Evolutionary conservation across 106 monocot species (phyloP).

Genomic region (Dendrobium nobile): DNA sequence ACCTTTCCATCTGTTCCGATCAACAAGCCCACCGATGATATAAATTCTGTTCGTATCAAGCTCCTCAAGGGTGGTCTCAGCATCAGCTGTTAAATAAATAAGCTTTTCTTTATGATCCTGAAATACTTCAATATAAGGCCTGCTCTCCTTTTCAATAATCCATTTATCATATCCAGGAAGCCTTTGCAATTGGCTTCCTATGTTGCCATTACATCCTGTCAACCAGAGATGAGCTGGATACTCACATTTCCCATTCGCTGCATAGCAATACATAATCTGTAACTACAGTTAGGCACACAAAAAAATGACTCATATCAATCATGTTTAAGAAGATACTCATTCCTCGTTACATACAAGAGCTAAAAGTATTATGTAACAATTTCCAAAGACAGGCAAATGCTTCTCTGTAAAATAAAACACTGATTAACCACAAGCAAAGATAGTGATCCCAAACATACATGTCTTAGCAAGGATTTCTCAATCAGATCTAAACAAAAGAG

Average conservation of each 20-base stretch:
- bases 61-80: constrained; percentile 67
- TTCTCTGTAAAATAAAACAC: background rate
- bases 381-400: background rate
- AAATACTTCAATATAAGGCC: constrained; percentile 81
- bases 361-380: background rate
- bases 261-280: constrained; percentile 97
- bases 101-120: constrained; percentile 70
- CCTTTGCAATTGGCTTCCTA: constrained; percentile 53
- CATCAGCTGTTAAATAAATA: constrained; percentile 92
- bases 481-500: background rate
- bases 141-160: constrained; percentile 72
- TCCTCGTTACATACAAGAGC: background rate
- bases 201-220: constrained; percentile 83
- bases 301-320: background rate
- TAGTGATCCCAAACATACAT: background rate
- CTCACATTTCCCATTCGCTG: constrained; percentile 74
- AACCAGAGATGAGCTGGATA: constrained; percentile 83
- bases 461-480: background rate
- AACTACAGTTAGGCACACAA: constrained; percentile 31
- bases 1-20: constrained; percentile 94
- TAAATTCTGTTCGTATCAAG: constrained; percentile 68
- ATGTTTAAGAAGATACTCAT: background rate
- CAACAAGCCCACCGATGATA: constrained; percentile 89
- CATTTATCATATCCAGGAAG: constrained; percentile 83
- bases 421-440: background rate